phyloP scores from a whole-genome alignment of 148 eudicot species.

The Rhododendron ovatum region DNA sequence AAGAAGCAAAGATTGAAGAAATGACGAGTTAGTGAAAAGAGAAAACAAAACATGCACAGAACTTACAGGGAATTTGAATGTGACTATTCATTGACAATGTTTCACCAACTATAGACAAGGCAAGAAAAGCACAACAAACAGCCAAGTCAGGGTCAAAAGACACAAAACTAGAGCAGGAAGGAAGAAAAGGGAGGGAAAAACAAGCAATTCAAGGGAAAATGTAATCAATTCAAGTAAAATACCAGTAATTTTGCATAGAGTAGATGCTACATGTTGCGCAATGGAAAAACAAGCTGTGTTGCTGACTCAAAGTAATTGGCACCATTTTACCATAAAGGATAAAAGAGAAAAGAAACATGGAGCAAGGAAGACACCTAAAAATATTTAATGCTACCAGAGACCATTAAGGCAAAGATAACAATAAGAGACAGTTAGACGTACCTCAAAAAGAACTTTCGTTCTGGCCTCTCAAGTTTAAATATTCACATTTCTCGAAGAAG shows the following conservation, averaged over 20 bases:
- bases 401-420: not conserved
- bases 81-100: not conserved
- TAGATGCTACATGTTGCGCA: not conserved
- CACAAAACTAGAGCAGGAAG: not conserved
- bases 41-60: too few species aligned
- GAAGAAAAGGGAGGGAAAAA: not conserved
- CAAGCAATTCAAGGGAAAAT: not conserved
- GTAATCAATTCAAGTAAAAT: too few species aligned
- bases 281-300: not conserved
- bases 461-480: not conserved
- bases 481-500: constrained; percentile 10
- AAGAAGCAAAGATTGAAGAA: not conserved
- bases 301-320: not conserved
- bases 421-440: not conserved
- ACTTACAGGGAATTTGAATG: not conserved
- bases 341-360: not conserved
- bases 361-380: not conserved
- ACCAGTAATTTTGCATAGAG: not conserved
- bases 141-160: not conserved
- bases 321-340: not conserved
- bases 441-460: constrained; percentile 12
- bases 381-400: not conserved
- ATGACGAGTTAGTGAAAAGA: not conserved
- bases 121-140: not conserved
- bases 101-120: not conserved